Percentiles rank a stretch among this genome's conserved stretches.
Evolutionary conservation across 495 filamentous ascomycete species (phyloP).

Genomic region (Penicillium fimorum): DNA sequence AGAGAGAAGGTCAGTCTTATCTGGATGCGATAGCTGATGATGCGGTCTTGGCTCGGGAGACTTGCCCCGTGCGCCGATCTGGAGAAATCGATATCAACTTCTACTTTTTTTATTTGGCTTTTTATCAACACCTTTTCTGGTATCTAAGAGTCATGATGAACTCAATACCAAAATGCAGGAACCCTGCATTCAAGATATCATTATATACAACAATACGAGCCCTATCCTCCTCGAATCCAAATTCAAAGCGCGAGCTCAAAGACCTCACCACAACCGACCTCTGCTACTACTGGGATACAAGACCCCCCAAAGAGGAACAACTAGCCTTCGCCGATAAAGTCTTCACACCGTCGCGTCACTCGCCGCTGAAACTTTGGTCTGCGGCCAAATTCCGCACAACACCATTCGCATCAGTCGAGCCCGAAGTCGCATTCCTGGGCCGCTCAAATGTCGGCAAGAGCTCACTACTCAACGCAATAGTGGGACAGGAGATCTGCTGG

Average conservation of each 20-base stretch:
- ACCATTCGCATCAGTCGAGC: constrained; percentile 36
- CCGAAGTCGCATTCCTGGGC: constrained; percentile 72
- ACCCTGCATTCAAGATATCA: background rate
- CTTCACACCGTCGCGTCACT: constrained; percentile 55
- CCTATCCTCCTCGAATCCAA: constrained; percentile 22
- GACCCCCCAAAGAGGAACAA: constrained; percentile 52
- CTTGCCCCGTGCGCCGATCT: constrained; percentile 18
- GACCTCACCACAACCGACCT: constrained; percentile 39
- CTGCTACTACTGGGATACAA: constrained; percentile 58
- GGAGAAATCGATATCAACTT: constrained; percentile 13
- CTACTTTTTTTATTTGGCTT: background rate
- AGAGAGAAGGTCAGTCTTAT: background rate
- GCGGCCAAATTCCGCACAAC: constrained; percentile 70
- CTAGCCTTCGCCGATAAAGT: constrained; percentile 56
- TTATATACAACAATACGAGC: constrained; percentile 14
- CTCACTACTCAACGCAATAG: constrained; percentile 78
- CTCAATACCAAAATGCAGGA: constrained; percentile 5
- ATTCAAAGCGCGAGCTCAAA: constrained; percentile 30
- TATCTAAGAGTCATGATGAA: background rate
- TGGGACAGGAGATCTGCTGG: constrained; percentile 58
- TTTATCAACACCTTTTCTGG: background rate
- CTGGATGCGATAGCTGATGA: constrained; percentile 7
- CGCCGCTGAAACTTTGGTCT: constrained; percentile 67
- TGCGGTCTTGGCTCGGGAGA: constrained; percentile 12
- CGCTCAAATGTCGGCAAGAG: constrained; percentile 93